These are phyloP conservation scores for Huntiella decipiens DNA, from an alignment of 2,329 filamentous ascomycete genomes.

Conservation along the genomic window DNA sequence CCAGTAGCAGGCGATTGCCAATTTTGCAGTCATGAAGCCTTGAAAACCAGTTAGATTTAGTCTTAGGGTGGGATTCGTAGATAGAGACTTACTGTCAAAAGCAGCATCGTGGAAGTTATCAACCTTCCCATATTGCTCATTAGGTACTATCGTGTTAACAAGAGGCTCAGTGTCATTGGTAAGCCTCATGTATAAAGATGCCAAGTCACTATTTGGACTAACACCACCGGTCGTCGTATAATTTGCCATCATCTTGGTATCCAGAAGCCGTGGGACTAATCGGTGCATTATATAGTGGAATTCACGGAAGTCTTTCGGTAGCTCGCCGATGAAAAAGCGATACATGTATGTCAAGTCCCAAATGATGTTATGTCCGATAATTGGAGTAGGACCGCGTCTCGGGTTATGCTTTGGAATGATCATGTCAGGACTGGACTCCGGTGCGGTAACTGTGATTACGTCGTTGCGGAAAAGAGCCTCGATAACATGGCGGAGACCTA, in stretches of 20 bases:
- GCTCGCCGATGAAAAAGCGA: slow-evolving; percentile 36
- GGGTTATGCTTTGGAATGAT: not conserved
- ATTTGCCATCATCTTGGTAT: slow-evolving; percentile 39
- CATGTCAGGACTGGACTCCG: not conserved
- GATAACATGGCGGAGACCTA: too few relatives aligned
- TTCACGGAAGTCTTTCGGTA: slow-evolving; percentile 33
- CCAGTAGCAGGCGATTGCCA: slow-evolving; percentile 18
- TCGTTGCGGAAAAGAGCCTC: too few relatives aligned
- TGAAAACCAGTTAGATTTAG: not conserved
- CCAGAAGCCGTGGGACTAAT: slow-evolving; percentile 30
- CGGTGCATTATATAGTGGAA: slow-evolving; percentile 26
- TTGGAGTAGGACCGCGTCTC: not conserved
- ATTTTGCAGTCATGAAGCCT: slow-evolving; percentile 25
- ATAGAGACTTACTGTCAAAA: slow-evolving; percentile 30
- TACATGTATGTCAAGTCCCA: slow-evolving; percentile 46
- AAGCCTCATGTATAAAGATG: not conserved
- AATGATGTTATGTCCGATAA: slow-evolving; percentile 48
- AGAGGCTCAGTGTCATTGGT: not conserved
- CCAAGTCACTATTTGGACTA: not conserved
- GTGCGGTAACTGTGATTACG: too few relatives aligned
- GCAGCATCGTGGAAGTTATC: slow-evolving; percentile 33
- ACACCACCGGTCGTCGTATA: too few relatives aligned
- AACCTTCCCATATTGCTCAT: slow-evolving; percentile 24
- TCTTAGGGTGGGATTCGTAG: not conserved
- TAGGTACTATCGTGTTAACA: slow-evolving; percentile 13